Evolutionary conservation across 768 basidiomycete species (phyloP).

Genomic region (Sarcodon aspratus): DNA sequence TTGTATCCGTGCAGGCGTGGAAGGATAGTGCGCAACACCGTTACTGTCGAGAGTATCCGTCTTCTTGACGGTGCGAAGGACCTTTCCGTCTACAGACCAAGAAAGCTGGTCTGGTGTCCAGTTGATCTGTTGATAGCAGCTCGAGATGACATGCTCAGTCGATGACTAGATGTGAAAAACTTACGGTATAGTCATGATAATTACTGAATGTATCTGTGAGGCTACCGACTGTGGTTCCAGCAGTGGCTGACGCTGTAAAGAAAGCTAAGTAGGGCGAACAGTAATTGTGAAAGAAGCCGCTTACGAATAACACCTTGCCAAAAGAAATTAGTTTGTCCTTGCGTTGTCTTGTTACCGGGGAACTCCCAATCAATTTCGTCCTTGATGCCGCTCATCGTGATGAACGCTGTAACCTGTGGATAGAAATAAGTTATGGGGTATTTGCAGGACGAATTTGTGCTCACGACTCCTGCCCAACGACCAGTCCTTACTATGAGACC

Average conservation of each 20-base stretch:
- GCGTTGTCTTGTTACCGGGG: constrained; percentile 46
- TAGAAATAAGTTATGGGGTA: no score
- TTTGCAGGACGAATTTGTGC: no score
- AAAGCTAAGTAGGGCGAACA: neutral
- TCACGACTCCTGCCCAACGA: constrained; percentile 56
- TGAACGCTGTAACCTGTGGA: constrained; percentile 57
- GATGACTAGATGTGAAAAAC: constrained; percentile 15
- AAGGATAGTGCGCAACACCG: constrained; percentile 59
- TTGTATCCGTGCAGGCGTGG: constrained; percentile 72
- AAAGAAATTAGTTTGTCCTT: constrained; percentile 74
- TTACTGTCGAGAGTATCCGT: constrained; percentile 40
- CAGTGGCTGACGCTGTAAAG: constrained; percentile 27
- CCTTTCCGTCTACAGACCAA: constrained; percentile 61
- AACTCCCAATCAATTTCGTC: constrained; percentile 89
- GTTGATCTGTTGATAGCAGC: constrained; percentile 42
- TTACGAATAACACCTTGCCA: constrained; percentile 64
- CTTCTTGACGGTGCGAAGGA: constrained; percentile 57
- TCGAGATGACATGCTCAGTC: neutral
- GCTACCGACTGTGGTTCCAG: constrained; percentile 36
- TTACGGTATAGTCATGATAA: constrained; percentile 69
- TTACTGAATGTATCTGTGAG: constrained; percentile 54
- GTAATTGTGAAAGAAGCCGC: constrained; percentile 15
- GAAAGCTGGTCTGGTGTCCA: constrained; percentile 63
- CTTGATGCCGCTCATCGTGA: constrained; percentile 72
- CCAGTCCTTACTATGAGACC: constrained; percentile 57